phyloP scores from a whole-genome alignment of 2,329 filamentous ascomycete species.

The Colletotrichum sp. region DNA sequence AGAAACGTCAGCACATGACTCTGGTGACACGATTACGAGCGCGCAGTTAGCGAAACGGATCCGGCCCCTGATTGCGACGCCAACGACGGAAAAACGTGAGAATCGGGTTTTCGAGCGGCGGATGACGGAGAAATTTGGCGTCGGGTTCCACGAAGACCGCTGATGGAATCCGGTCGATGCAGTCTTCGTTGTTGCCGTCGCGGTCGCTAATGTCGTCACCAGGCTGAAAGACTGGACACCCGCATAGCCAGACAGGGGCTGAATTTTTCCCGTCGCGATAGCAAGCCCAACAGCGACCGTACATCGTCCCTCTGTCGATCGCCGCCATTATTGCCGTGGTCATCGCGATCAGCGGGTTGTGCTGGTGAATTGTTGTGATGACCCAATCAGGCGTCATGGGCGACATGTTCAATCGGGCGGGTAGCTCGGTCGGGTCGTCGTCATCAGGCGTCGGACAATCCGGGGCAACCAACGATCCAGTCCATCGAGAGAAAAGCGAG shows the following conservation, averaged over 20 bases:
- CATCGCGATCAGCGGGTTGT: neutral
- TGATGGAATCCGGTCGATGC: neutral
- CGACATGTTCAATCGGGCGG: constrained; percentile 5
- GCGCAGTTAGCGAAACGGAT: constrained; percentile 2
- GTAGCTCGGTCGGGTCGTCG: constrained; percentile 11
- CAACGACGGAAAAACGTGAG: neutral
- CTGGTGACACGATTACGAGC: neutral
- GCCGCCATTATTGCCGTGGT: neutral
- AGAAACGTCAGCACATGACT: constrained; percentile 22
- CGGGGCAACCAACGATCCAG: neutral
- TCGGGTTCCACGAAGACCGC: neutral
- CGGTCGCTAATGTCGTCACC: neutral
- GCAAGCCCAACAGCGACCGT: neutral
- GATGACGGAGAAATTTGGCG: neutral
- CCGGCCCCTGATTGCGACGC: constrained; percentile 2
- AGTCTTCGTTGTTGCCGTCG: neutral
- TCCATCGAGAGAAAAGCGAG: neutral
- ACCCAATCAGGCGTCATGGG: constrained; percentile 5
- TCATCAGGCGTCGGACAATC: constrained; percentile 11
- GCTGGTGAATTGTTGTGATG: neutral
- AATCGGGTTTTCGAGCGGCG: neutral
- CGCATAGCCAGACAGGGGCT: neutral
- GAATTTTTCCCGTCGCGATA: neutral
- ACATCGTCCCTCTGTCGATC: neutral
- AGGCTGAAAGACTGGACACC: neutral